A percentile compares a stretch with the other conserved stretches of the same genome.
phyloP scores from a whole-genome alignment of 1,284 basidiomycete genomes.

The Peniophora sp. region DNA sequence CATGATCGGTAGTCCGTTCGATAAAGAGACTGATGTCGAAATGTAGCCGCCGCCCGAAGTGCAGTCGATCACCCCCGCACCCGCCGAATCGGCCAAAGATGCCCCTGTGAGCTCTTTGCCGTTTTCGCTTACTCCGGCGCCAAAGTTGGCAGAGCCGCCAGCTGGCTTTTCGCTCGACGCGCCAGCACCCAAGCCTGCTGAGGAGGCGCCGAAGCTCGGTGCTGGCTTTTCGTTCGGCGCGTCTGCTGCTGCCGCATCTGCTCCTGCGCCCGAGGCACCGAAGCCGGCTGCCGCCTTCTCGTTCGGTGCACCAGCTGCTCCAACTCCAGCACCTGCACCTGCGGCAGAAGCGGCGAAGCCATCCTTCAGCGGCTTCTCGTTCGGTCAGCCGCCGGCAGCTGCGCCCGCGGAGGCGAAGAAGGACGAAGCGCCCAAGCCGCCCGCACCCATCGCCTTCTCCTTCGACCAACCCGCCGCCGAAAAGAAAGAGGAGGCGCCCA shows the following conservation, averaged over 20 bases:
- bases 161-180: background rate
- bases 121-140: slow-evolving; percentile 48
- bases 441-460: slow-evolving; percentile 1
- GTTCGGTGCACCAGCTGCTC: background rate
- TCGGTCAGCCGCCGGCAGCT: slow-evolving; percentile 13
- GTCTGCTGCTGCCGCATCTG: slow-evolving; percentile 6
- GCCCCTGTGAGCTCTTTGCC: slow-evolving; percentile 64
- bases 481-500: slow-evolving; percentile 10
- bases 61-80: slow-evolving; percentile 22
- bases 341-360: slow-evolving; percentile 8
- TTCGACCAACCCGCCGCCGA: slow-evolving; percentile 9
- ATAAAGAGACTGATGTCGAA: background rate
- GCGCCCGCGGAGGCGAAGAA: too few species aligned
- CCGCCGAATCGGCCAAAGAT: slow-evolving; percentile 30
- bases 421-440: background rate
- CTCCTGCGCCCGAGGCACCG: background rate
- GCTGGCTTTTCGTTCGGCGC: slow-evolving; percentile 10
- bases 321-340: slow-evolving; percentile 3
- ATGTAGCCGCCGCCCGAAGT: slow-evolving; percentile 10
- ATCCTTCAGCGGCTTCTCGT: slow-evolving; percentile 18
- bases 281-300: background rate
- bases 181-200: slow-evolving; percentile 5
- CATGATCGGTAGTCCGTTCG: slow-evolving; percentile 3
- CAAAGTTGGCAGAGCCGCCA: background rate
- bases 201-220: background rate